Conservation (phyloP, 2,329 filamentous ascomycete species). For the Cladosporium sp. region DNA sequence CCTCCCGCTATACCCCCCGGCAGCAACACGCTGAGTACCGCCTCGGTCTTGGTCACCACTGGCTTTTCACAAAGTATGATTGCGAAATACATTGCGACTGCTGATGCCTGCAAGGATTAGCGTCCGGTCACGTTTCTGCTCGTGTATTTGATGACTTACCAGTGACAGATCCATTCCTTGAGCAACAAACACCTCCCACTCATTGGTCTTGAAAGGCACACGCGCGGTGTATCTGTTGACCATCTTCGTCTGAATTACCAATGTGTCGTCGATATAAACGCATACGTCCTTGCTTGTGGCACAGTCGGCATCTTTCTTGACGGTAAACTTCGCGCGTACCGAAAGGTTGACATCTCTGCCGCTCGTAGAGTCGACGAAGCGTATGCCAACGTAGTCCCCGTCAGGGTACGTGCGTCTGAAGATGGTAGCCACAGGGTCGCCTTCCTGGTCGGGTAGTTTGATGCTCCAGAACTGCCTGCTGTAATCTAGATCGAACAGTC, state of each 20-base stretch:
- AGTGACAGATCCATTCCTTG: constrained; percentile 1
- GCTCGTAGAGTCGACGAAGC: background rate
- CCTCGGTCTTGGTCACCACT: constrained; percentile 7
- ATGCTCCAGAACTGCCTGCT: background rate
- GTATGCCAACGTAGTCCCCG: constrained; percentile 1
- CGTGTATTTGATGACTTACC: background rate
- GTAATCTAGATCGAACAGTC: constrained; percentile 3
- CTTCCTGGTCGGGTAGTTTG: background rate
- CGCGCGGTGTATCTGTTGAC: background rate
- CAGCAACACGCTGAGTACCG: background rate
- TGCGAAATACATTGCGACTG: constrained; percentile 7
- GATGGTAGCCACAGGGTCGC: background rate
- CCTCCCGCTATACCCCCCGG: constrained; percentile 1
- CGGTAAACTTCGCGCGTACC: background rate
- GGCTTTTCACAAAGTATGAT: constrained; percentile 13
- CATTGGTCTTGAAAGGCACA: constrained; percentile 12
- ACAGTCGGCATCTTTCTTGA: background rate
- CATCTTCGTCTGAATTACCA: constrained; percentile 11
- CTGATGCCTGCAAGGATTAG: background rate
- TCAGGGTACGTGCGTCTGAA: background rate
- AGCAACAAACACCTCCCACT: constrained; percentile 11
- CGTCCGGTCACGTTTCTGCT: background rate
- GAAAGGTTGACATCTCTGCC: background rate
- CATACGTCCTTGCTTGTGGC: constrained; percentile 6
- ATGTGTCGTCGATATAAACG: background rate